Percentiles rank a stretch among this genome's conserved stretches.
These are phyloP conservation scores for Plantago ovata DNA, from an alignment of 257 asterid genomes.

Conservation along the genomic window DNA sequence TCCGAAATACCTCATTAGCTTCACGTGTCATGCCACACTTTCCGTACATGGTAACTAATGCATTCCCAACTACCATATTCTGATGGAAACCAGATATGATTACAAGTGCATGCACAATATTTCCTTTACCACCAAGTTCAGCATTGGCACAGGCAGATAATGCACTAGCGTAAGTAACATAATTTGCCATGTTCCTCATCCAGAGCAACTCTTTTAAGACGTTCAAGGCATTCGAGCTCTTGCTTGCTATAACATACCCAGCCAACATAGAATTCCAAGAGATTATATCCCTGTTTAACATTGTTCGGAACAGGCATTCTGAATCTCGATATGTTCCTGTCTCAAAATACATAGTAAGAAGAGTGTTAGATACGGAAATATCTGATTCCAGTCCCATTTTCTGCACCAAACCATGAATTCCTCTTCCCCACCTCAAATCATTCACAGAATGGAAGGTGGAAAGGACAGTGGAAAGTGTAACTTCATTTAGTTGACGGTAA, in stretches of 20 bases:
- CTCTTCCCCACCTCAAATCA: slow-evolving; percentile 61
- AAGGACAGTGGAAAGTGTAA: slow-evolving; percentile 60
- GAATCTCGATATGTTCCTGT: slow-evolving; percentile 49
- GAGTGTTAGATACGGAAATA: slow-evolving; percentile 60
- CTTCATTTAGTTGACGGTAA: slow-evolving; percentile 55
- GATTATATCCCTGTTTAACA: slow-evolving; percentile 63
- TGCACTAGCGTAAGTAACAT: slow-evolving; percentile 71
- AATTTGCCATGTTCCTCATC: slow-evolving; percentile 38
- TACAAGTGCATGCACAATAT: slow-evolving; percentile 52
- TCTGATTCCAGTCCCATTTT: slow-evolving; percentile 59
- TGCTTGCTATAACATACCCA: slow-evolving; percentile 57
- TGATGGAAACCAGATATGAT: slow-evolving; percentile 48
- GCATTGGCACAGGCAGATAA: slow-evolving; percentile 63
- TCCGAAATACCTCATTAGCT: slow-evolving; percentile 52
- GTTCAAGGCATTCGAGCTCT: slow-evolving; percentile 48
- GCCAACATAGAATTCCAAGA: slow-evolving; percentile 91
- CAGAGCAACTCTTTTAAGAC: slow-evolving; percentile 41
- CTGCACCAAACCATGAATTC: slow-evolving; percentile 72
- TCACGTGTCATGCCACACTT: slow-evolving; percentile 54
- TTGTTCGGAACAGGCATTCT: slow-evolving; percentile 46
- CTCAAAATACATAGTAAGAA: slow-evolving; percentile 70
- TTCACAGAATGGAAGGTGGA: slow-evolving; percentile 48
- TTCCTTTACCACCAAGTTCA: slow-evolving; percentile 53
- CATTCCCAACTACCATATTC: slow-evolving; percentile 74
- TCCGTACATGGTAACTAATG: slow-evolving; percentile 80